Conservation (phyloP, 768 basidiomycete genomes). For the Neoboletus brunneissimus region DNA sequence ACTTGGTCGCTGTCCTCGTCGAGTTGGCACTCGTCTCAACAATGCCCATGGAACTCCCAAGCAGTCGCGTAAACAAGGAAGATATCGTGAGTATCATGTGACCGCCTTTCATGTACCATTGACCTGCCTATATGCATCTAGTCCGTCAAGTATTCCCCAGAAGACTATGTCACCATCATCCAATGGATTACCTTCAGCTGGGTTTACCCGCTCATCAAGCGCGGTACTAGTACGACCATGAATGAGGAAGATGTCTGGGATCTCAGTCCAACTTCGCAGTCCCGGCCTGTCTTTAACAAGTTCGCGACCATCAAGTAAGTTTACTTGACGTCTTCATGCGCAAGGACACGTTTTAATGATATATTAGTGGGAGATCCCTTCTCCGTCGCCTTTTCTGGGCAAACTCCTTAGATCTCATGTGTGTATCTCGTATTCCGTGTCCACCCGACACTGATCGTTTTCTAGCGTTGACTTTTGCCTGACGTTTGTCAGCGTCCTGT, state of each 20-base stretch:
- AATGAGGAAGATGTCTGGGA: slow-evolving; percentile 71
- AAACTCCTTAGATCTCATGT: slow-evolving; percentile 47
- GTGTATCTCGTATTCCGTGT: neutral
- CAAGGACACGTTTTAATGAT: neutral
- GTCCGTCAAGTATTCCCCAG: slow-evolving; percentile 42
- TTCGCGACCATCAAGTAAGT: slow-evolving; percentile 34
- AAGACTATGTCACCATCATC: slow-evolving; percentile 73
- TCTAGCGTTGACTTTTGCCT: slow-evolving; percentile 60
- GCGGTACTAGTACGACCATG: slow-evolving; percentile 50
- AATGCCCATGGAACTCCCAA: slow-evolving; percentile 72
- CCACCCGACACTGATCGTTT: neutral
- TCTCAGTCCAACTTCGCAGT: slow-evolving; percentile 65
- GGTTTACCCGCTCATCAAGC: slow-evolving; percentile 62
- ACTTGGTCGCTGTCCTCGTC: slow-evolving; percentile 43
- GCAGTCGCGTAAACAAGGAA: slow-evolving; percentile 43
- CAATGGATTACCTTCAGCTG: slow-evolving; percentile 73
- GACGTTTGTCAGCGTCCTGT: slow-evolving; percentile 64
- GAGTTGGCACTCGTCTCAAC: slow-evolving; percentile 48
- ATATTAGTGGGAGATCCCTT: slow-evolving; percentile 31
- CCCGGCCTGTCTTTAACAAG: slow-evolving; percentile 58
- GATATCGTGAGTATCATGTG: slow-evolving; percentile 54
- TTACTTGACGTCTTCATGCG: neutral
- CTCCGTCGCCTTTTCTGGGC: slow-evolving; percentile 43
- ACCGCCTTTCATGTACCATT: neutral
- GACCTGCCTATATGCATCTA: slow-evolving; percentile 5